phyloP scores from a whole-genome alignment of 2,329 filamentous ascomycete genomes.

The Dothistroma septosporum region DNA sequence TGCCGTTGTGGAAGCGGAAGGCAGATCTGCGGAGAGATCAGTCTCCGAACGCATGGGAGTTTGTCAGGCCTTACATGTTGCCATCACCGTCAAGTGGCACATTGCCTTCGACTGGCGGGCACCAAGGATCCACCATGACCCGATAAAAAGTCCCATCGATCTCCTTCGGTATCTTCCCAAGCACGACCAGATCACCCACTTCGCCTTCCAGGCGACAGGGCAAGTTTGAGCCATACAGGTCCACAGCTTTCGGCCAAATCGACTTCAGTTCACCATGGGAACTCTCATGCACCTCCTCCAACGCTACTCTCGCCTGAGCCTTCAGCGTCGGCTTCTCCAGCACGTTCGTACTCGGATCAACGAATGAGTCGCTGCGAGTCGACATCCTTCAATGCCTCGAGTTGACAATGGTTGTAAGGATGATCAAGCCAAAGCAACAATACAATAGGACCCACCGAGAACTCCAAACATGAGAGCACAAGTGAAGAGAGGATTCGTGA shows the following conservation, averaged over 20 bases:
- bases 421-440: not conserved
- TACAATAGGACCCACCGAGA: not conserved
- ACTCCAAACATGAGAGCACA: not conserved
- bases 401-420: not conserved
- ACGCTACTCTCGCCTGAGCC: not conserved
- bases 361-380: not conserved
- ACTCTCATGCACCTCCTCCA: not conserved
- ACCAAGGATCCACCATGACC: conserved; percentile 51
- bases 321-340: not conserved
- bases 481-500: not conserved
- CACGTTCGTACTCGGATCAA: not conserved
- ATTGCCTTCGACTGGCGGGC: conserved; percentile 56
- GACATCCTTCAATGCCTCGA: not conserved
- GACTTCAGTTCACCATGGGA: conserved; percentile 7
- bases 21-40: conserved; percentile 28
- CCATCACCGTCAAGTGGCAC: conserved; percentile 48
- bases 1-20: conserved; percentile 41
- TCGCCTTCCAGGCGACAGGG: conserved; percentile 43
- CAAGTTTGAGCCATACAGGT: conserved; percentile 21
- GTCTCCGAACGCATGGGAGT: not conserved
- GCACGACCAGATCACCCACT: conserved; percentile 30
- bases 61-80: conserved; percentile 27
- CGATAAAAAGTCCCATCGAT: conserved; percentile 39
- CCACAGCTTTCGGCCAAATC: conserved; percentile 20
- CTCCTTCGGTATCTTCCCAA: conserved; percentile 31